Base-by-base conservation (phyloP, 2,329 filamentous ascomycete genomes). In the Apiospora saccharicola region DNA sequence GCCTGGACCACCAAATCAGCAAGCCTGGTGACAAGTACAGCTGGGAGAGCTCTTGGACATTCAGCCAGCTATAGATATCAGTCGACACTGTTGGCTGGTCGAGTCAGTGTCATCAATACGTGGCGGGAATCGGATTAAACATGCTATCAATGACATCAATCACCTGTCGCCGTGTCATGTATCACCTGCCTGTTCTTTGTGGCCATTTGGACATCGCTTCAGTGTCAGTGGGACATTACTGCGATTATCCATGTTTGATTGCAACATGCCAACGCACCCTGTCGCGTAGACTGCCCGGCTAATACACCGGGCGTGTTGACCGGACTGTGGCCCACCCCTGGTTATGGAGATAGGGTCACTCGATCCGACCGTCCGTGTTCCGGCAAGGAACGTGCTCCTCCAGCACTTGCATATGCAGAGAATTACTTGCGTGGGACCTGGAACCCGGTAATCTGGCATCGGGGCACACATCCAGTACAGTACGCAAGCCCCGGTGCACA, bases 1-100 rank as follows among this genome's bases (percentile, higher is more conserved):
- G 82, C n/a, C 74, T 79, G 44, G 78, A 80, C 4, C 77, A 79
- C 47, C 82, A 86, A 78, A 83, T 86, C 70, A 83, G 79, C 46
- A 81, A 82, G 4, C 83, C 84, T 1, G 82, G 82, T 0, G 77
- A 84, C 76, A 77, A 73, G 24, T 85, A 86, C 75, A 81, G 76
- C 2, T 86, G 83, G 84, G 79, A 83, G 75, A 84, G 83, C 71
- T 85, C 84, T 13, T 86, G 84, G 85, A 83, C 82, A 3, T 86
- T 86, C 74, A 80, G 82, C 46, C 75, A 61, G 13, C 69, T 79
- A 26, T 76, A 68, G 72, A 64, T 41, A 1, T 7, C 4, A 12
- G 5, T n/a, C 4, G n/a, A n/a, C n/a, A n/a, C n/a, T n/a, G n/a
- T n/a, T n/a, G n/a, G n/a, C n/a, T n/a, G n/a, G n/a, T n/a, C n/a